Conservation (phyloP, 2,329 filamentous ascomycete species). For the Exserohilum rostratum region DNA sequence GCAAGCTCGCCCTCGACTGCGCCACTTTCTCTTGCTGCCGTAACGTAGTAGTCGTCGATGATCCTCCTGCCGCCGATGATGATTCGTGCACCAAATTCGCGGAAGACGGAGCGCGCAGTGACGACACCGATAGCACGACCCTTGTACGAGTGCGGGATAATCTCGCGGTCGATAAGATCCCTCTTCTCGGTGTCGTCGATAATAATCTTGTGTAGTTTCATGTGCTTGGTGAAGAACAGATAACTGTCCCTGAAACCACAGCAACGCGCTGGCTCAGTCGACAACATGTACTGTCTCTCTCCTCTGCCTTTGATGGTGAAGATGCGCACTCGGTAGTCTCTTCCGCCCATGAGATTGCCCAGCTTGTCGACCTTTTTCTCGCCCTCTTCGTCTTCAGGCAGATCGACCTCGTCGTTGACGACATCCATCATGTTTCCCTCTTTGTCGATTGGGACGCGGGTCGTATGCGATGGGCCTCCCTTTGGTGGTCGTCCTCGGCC, state of each 20-base stretch:
- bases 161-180: conserved; percentile 91
- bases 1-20: conserved; percentile 87
- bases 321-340: conserved; percentile 93
- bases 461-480: conserved; percentile 75
- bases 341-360: conserved; percentile 79
- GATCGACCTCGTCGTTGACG: conserved; percentile 85
- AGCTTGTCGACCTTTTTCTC: conserved; percentile 92
- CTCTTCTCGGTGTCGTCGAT: conserved; percentile 97
- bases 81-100: conserved; percentile 94
- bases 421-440: conserved; percentile 93
- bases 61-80: conserved; percentile 88
- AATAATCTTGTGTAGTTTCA: conserved; percentile 95
- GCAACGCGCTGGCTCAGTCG: conserved; percentile 94
- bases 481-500: conserved; percentile 76
- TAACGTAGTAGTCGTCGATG: conserved; percentile 86
- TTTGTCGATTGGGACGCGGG: conserved; percentile 86
- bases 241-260: conserved; percentile 98
- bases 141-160: conserved; percentile 98
- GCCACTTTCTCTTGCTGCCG: conserved; percentile 75
- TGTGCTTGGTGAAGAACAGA: conserved; percentile 98
- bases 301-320: conserved; percentile 88
- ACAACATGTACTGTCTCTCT: conserved; percentile 93
- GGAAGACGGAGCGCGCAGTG: conserved; percentile 93
- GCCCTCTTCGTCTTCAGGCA: conserved; percentile 86
- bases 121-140: conserved; percentile 96